Evolutionary conservation across 257 asterid species (phyloP), one percentile per base, ranked within the genome.

Genomic region (Salvia miltiorrhiza): DNA sequence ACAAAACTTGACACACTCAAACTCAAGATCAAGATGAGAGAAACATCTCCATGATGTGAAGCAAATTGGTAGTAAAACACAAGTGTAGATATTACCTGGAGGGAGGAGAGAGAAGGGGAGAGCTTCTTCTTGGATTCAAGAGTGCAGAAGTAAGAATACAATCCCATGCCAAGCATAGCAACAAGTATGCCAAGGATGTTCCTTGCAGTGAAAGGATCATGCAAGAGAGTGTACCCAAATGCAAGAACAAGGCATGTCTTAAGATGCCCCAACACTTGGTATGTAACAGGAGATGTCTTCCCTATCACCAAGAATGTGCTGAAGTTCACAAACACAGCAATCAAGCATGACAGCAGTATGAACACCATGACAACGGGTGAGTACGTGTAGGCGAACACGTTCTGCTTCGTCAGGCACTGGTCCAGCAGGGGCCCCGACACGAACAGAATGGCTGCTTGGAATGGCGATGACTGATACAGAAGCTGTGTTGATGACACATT

Each of bases 281-380:
- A 92, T 7, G 98, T 92, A 3, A 92, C 98, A 0, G 96, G 98
- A 43, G 98, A 92, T 20, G 97, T 92, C 80, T 91, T 91, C 1
- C 97, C 97, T 4, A 91, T 91, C 71, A 91, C 97, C 67, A 92
- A 80, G 79, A 92, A 92, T 40, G 98, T 92, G 83, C 98, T 92
- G 75, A 92, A 87, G 84, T 92, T 92, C 78, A 92, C 96, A 47
- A 91, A 81, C 16, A 92, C 98, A 1, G 96, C 96, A 33, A 92
- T 92, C 87, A 89, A 73, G 78, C 96, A 92, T 7, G 95, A 92
- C 2, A 92, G 74, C 7, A 89, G 0, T 69, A 92, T 89, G 82
- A 92, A 87, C 82, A 91, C 98, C 89, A 86, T 20, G 24, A 92
- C 87, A 9, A 79, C 7, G 14, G 95, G 82, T 12, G 96, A 85